Percentiles rank a stretch among this genome's conserved stretches.
These are phyloP conservation scores for Solanum acaule DNA, from an alignment of 257 asterid genomes.

Conservation along the genomic window DNA sequence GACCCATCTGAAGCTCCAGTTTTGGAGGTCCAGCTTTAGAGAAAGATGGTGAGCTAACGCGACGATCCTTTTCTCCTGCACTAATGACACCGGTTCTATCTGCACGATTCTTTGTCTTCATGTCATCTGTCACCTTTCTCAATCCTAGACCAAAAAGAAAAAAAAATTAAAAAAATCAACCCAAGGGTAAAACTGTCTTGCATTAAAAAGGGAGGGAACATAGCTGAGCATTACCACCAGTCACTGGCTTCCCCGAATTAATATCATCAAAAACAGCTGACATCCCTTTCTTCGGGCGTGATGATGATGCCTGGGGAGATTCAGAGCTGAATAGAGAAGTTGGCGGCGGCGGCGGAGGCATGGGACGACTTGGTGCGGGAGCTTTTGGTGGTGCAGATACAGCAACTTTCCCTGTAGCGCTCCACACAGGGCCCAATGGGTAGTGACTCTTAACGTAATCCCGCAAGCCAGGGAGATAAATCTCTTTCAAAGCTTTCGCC, in stretches of 20 bases:
- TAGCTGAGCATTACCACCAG: constrained; percentile 48
- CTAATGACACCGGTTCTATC: constrained; percentile 67
- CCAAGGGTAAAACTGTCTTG: not conserved
- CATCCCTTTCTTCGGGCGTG: constrained; percentile 84
- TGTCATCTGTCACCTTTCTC: constrained; percentile 86
- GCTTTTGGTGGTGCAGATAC: constrained; percentile 53
- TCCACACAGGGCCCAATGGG: constrained; percentile 97
- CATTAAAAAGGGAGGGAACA: not conserved
- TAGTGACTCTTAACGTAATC: constrained; percentile 82
- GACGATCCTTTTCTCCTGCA: constrained; percentile 48
- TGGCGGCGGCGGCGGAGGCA: constrained; percentile 87
- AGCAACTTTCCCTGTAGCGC: constrained; percentile 53
- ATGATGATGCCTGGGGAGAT: constrained; percentile 59
- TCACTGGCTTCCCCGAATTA: constrained; percentile 64
- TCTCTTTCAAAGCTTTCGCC: constrained; percentile 95
- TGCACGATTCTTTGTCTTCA: constrained; percentile 85
- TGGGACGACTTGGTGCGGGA: constrained; percentile 44
- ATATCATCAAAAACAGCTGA: constrained; percentile 92
- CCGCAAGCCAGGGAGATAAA: constrained; percentile 84
- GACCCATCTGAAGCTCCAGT: constrained; percentile 99
- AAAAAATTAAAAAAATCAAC: not conserved
- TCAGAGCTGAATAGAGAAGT: constrained; percentile 77
- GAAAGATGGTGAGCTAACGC: constrained; percentile 43
- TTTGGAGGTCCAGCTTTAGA: constrained; percentile 88
- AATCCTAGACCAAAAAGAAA: constrained; percentile 56